Conservation (phyloP, 2,329 filamentous ascomycete species). For the Cladosporium sp. region DNA sequence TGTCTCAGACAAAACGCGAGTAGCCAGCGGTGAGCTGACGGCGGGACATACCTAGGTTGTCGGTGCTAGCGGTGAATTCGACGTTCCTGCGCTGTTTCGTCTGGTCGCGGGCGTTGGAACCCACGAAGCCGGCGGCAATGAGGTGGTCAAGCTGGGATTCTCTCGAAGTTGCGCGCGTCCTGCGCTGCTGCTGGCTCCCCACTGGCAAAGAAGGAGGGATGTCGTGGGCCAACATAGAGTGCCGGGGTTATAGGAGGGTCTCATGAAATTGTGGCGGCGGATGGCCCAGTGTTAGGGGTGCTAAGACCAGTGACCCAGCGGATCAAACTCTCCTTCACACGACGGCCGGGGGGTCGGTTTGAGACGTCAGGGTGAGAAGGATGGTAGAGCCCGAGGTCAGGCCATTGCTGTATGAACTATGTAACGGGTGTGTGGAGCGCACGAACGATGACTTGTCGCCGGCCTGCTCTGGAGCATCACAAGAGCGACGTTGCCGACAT, state of each 20-base stretch:
- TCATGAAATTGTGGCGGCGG: constrained; percentile 11
- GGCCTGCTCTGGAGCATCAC: constrained; percentile 4
- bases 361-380: constrained; percentile 9
- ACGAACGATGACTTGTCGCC: neutral
- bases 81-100: constrained; percentile 8
- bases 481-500: constrained; percentile 9
- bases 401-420: constrained; percentile 7
- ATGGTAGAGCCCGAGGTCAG: constrained; percentile 11
- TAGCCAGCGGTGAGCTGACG: constrained; percentile 9
- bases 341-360: neutral
- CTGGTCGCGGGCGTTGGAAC: neutral
- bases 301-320: constrained; percentile 10
- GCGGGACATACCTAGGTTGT: constrained; percentile 4
- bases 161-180: constrained; percentile 6
- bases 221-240: constrained; percentile 13
- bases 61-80: constrained; percentile 9
- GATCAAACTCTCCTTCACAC: constrained; percentile 9
- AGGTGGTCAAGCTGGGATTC: neutral
- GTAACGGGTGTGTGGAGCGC: constrained; percentile 6
- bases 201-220: constrained; percentile 10
- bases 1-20: constrained; percentile 8
- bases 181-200: constrained; percentile 11
- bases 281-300: constrained; percentile 9
- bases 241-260: constrained; percentile 12
- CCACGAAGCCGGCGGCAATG: neutral